A percentile compares a stretch with the other conserved stretches of the same genome.
phyloP scores from a whole-genome alignment of 345 rosid species.

The Ricinus communis region DNA sequence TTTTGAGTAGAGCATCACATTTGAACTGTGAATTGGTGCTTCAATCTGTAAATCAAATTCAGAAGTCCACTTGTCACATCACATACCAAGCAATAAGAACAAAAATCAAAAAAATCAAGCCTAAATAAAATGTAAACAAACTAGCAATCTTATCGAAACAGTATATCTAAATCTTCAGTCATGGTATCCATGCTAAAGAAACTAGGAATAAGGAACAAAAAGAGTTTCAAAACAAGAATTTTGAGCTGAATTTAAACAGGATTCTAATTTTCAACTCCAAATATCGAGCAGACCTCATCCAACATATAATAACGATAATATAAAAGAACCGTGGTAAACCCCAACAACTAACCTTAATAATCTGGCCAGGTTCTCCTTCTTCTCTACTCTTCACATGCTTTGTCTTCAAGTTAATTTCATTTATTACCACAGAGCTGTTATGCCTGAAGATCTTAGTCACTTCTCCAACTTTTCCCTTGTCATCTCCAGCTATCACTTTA shows the following conservation, averaged over 20 bases:
- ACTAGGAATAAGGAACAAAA: neutral
- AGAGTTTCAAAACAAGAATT: neutral
- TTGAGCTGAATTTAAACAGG: neutral
- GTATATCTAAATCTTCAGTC: neutral
- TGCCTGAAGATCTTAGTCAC: conserved; percentile 65
- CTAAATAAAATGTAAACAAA: neutral
- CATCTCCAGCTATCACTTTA: conserved; percentile 76
- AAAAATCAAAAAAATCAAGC: neutral
- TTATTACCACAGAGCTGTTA: conserved; percentile 71
- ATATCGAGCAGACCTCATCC: neutral
- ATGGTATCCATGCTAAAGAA: neutral
- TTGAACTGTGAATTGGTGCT: conserved; percentile 94
- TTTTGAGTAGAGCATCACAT: conserved; percentile 88
- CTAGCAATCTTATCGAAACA: neutral
- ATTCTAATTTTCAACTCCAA: neutral
- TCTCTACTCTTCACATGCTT: conserved; percentile 89
- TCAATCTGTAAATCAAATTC: conserved; percentile 62
- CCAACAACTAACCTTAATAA: conserved; percentile 57
- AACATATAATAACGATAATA: neutral
- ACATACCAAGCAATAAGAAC: neutral
- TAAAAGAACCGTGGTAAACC: no score
- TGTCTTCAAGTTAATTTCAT: conserved; percentile 84
- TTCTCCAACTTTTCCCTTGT: conserved; percentile 87
- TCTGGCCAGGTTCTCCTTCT: conserved; percentile 86
- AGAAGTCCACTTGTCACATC: neutral